These are phyloP conservation scores for Hyaloscypha variabilis DNA, from an alignment of 495 filamentous ascomycete genomes.

Conservation along the genomic window DNA sequence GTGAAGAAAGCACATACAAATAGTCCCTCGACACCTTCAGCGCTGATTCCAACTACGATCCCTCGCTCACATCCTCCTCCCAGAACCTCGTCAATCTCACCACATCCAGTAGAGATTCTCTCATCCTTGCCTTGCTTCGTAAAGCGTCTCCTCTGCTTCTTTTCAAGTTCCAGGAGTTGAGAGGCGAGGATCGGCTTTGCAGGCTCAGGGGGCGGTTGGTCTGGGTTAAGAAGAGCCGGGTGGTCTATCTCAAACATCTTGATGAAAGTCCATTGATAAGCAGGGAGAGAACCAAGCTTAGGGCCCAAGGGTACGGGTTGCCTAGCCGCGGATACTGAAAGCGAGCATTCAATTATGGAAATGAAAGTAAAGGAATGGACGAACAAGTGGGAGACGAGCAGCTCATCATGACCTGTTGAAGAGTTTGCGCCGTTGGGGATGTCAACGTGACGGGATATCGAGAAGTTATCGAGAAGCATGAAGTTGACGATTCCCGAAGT, in stretches of 20 bases:
- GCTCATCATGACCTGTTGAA: neutral
- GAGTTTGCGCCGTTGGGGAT: neutral
- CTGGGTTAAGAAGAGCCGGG: neutral
- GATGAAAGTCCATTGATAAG: neutral
- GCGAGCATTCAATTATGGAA: neutral
- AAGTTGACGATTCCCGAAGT: neutral
- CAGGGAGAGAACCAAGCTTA: neutral
- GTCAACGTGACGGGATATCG: neutral
- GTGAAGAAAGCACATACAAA: constrained; percentile 34
- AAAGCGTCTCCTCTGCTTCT: constrained; percentile 25
- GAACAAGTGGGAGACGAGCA: neutral
- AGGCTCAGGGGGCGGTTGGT: constrained; percentile 15
- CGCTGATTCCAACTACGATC: constrained; percentile 51
- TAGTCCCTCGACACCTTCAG: constrained; percentile 44
- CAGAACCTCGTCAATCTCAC: constrained; percentile 46
- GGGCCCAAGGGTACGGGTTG: neutral
- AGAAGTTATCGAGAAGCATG: neutral
- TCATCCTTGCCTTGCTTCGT: neutral
- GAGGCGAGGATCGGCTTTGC: constrained; percentile 26
- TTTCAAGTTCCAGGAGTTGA: constrained; percentile 23
- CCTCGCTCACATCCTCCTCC: constrained; percentile 46
- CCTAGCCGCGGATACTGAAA: neutral
- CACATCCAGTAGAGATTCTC: constrained; percentile 38
- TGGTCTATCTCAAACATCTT: constrained; percentile 23
- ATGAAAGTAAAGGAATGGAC: neutral